Percentiles rank a stretch among this genome's conserved stretches.
Conservation (phyloP, 2,329 filamentous ascomycete genomes). For the Fusarium foetens region DNA sequence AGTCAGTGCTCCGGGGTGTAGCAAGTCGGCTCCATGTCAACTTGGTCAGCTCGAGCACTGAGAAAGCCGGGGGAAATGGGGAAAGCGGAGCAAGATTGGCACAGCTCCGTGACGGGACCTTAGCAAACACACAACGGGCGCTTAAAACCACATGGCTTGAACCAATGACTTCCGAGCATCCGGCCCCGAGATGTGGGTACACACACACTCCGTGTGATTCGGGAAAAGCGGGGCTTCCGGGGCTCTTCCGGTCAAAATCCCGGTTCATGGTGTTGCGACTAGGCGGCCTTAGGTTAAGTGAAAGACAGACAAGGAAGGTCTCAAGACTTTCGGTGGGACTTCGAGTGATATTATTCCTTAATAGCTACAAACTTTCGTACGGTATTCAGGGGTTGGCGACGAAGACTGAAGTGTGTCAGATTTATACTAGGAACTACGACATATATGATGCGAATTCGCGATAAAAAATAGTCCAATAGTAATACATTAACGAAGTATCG, state of each 20-base stretch:
- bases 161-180: not conserved
- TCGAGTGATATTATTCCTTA: accelerated
- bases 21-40: not conserved
- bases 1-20: not conserved
- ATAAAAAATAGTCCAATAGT: no score
- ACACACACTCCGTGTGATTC: not conserved
- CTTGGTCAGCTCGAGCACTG: not conserved
- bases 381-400: not conserved
- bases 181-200: slow-evolving; percentile 7
- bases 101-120: not conserved
- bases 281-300: not conserved
- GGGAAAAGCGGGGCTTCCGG: slow-evolving; percentile 6
- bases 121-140: not conserved
- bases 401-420: not conserved
- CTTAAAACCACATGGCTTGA: not conserved
- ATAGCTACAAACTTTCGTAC: not conserved
- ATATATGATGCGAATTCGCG: not conserved
- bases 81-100: not conserved
- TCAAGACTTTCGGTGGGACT: accelerated
- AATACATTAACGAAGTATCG: accelerated
- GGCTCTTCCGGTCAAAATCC: not conserved
- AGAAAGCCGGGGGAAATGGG: not conserved
- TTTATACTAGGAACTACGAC: not conserved
- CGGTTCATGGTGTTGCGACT: not conserved
- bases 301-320: not conserved